Evolutionary conservation across 345 rosid genomes (phyloP).

Genomic region (Hibiscus trionum): DNA sequence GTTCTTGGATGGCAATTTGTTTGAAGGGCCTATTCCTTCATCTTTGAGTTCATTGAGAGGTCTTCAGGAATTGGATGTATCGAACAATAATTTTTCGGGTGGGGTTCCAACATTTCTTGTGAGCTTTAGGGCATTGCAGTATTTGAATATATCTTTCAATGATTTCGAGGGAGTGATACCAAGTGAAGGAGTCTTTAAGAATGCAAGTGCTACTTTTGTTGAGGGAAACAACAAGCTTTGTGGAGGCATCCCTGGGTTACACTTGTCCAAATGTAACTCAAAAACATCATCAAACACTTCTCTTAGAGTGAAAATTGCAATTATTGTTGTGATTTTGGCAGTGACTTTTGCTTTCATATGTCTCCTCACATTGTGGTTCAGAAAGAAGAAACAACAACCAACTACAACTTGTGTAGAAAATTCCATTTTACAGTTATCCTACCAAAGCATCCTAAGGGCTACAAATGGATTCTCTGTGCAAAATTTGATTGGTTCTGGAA

Average conservation of each 20-base stretch:
- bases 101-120: conserved; percentile 5
- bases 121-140: neutral
- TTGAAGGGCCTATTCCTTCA: conserved; percentile 9
- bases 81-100: conserved; percentile 8
- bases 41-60: neutral
- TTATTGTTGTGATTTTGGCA: neutral
- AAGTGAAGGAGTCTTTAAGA: conserved; percentile 17
- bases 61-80: neutral
- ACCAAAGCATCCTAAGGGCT: neutral
- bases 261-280: conserved; percentile 16
- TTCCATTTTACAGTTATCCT: neutral
- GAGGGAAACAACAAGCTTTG: conserved; percentile 19
- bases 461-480: conserved; percentile 19
- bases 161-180: conserved; percentile 20
- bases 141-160: conserved; percentile 23
- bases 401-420: neutral
- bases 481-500: conserved; percentile 21
- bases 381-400: neutral
- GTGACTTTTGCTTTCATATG: neutral
- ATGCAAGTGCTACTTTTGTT: conserved; percentile 10
- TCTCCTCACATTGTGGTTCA: neutral
- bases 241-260: conserved; percentile 9
- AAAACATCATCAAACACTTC: neutral
- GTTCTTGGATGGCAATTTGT: neutral
- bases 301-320: neutral